Base-by-base conservation (phyloP, 1,139 yeast species). In the Pichiaceae sp. region DNA sequence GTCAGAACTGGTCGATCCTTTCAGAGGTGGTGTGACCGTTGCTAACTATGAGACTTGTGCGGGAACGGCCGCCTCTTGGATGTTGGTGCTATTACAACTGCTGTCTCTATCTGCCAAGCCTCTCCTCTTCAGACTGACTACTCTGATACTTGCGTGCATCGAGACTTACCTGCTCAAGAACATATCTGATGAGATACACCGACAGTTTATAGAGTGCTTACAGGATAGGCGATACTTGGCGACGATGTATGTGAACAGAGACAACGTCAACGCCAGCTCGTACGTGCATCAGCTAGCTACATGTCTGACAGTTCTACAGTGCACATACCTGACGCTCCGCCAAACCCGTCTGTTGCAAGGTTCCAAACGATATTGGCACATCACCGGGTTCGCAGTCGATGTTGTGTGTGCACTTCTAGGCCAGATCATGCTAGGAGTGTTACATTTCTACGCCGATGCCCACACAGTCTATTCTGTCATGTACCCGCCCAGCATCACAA, bases 71-170 rank as follows among this genome's bases (percentile, higher is more conserved):
- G 60, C 72, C 3, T 56, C 69, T 27, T 75, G 81, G 81, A 69
- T 75, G 74, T 58, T 75, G 28, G 54, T 73, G 33, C 46, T 72
- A 18, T 49, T 74, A 36, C 56, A 72, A 29, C 53, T 63, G 35
- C 51, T 75, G 28, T 65, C 74, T 16, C 69, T 75, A 0, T 70
- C 68, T 44, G 63, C 68, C 14, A 70, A 74, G 39, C 78, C 81
- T 1, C 44, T 61, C 33, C 49, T 67, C 25, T 57, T 75, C 14
- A 68, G 68, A 35, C 33, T 69, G 11, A 66, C 76, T 3, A 71
- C 75, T 15, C 43, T 71, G 4, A 58, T 70, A 41, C 64, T 63
- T 44, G 63, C 76, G 15, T 54, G 66, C 4, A 63, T 66, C 3
- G 52, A 65, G 32, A 71, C 76, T 1, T 63, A 69, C 2, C 47